Conservation (phyloP, 1,139 yeast genomes). For the Meyerozyma sp. region DNA sequence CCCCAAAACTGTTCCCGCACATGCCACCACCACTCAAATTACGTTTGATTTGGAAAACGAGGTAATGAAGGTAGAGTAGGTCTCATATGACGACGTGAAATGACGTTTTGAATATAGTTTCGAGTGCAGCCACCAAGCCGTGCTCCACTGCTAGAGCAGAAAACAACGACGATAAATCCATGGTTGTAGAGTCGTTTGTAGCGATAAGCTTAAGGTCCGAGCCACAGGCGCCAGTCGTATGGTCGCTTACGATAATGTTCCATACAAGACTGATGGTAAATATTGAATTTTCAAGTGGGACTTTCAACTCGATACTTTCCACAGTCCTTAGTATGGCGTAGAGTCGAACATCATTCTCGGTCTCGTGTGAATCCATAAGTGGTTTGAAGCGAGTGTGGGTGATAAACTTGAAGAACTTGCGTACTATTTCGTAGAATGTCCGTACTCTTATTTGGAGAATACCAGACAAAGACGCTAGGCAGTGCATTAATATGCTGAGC, state of each 20-base stretch:
- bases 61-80: conserved; percentile 10
- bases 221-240: conserved; percentile 22
- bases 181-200: conserved; percentile 5
- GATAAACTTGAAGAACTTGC: conserved; percentile 9
- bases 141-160: conserved; percentile 16
- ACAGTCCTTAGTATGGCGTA: conserved; percentile 6
- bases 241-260: conserved; percentile 22
- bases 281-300: conserved; percentile 1
- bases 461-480: conserved; percentile 27
- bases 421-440: conserved; percentile 15
- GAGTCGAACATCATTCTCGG: conserved; percentile 5
- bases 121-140: conserved; percentile 23
- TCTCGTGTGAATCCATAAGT: conserved; percentile 2
- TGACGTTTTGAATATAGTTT: conserved; percentile 17
- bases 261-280: conserved; percentile 16
- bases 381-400: conserved; percentile 1
- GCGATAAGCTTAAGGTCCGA: conserved; percentile 13
- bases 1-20: conserved; percentile 4
- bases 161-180: conserved; percentile 13
- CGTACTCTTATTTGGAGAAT: conserved; percentile 18
- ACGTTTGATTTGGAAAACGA: conserved; percentile 25
- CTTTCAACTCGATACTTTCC: conserved; percentile 14
- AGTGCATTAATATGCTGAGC: conserved; percentile 24
- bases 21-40: not conserved
- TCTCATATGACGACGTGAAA: conserved; percentile 11